Base-by-base conservation (phyloP, 164 flowering plant genomes). In the Cinnamomum micranthum region DNA sequence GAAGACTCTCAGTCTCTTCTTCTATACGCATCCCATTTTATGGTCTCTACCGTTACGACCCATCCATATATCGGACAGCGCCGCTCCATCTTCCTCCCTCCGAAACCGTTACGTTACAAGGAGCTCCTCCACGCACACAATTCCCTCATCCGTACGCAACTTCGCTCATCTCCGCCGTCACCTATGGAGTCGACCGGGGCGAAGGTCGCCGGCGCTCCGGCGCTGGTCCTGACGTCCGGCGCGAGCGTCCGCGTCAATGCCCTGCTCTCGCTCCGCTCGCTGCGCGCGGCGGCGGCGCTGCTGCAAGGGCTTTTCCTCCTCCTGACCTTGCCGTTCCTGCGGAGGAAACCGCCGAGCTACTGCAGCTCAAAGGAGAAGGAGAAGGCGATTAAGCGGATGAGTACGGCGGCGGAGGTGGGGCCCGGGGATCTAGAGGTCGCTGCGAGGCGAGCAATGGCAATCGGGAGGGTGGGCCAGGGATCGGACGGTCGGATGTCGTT, bases 241-340 rank as follows among this genome's bases (percentile, higher is more conserved):
- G 92, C 93, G 0, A 91, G 88, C 73, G 91, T 89, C 2, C 83
- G 90, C 2, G 75, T 86, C 28, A 88, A 73, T 75, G 93, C 91
- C n/a, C 77, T 90, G 5, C 73, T 90, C 1, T 90, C 93, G 6
- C 20, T 83, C 47, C 82, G 86, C 1, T 82, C 82, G 22, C 75
- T 86, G 74, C 79, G 69, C 77, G 79, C 84, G 24, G 68, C 90
- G 20, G 22, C 79, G 24, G 71, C 75, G 81, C 51, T 88, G 15
- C 50, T 90, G 17, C 77, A 79, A 5, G 82, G 88, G 0, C 23
- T 89, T 2, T n/a, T 87, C 2, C 52, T 90, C 73, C 31, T 89
- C 0, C 68, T 89, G 7, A 65, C 87, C 3, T 13, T 80, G 15
- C 92, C 92, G 3, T 87, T 90, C 58, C 84, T 82, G 10, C 79